Evolutionary conservation across 2,329 filamentous ascomycete species (phyloP), one percentile per base, ranked within the genome.

Genomic region (Thermoascus crustaceus): DNA sequence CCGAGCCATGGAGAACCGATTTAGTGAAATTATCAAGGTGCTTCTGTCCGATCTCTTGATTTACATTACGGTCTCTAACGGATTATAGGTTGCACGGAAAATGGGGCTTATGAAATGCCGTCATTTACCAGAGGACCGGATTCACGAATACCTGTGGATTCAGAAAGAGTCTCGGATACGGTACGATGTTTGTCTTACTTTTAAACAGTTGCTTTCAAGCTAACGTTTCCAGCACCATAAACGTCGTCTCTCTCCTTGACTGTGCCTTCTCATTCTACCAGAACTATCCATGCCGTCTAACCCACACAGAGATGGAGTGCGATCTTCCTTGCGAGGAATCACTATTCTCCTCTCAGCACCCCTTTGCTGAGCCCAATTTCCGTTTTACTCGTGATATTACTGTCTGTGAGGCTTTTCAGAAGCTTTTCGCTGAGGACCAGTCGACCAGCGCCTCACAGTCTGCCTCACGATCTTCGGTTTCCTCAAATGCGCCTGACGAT

Each of bases 241-340:
- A 49, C 25, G 52, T 60, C 3, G 56, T 68, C n/a, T 56, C 55
- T 0, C 49, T 64, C 3, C 47, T 68, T 7, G 66, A 68, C 43
- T 64, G 57, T 32, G 64, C 65, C 7, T 64, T 68, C 37, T 57
- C 53, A 2, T 68, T 68, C 39, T 68, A 59, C 39, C 58, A 62
- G 23, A 67, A 68, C 30, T 66, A 61, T 35, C 66, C 66, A 0
- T 63, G 58, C 26, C 63, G 64, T 4, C 39, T 68, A 7, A 53
- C 53, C 0, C 48, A 58, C 14, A 52, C 50, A 7, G 66, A 68
- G 42, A 52, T 67, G 41, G 55, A 64, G 34, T 64, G 57, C 35
- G 64, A 67, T 16, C 49, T 68, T n/a, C 62, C 63, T 3, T 66
- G 60, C 35, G 52, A 61, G 34, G 60, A 67, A 35, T 39, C 51